Conservation (phyloP, 148 eudicot species). For the Linanthus parryae region DNA sequence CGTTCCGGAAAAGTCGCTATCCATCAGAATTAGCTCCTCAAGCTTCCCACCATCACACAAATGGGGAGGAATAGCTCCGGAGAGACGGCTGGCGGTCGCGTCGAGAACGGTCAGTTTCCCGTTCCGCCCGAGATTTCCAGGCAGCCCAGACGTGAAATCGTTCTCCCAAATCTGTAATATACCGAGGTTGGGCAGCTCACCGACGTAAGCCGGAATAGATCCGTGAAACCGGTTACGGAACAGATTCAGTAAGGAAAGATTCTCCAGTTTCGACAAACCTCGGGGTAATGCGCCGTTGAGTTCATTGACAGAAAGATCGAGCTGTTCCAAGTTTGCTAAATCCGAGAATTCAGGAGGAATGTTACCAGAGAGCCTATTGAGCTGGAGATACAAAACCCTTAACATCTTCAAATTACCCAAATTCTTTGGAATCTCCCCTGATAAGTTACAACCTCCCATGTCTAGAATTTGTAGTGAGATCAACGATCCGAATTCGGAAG, state of each 20-base stretch:
- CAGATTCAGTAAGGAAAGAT: slow-evolving; percentile 28
- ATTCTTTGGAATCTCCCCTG: slow-evolving; percentile 44
- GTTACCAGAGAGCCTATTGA: slow-evolving; percentile 32
- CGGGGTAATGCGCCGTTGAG: slow-evolving; percentile 38
- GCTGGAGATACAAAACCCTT: slow-evolving; percentile 37
- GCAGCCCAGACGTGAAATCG: slow-evolving; percentile 18
- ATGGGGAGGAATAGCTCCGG: no score
- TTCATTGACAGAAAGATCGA: slow-evolving; percentile 30
- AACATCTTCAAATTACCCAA: slow-evolving; percentile 35
- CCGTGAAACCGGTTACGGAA: slow-evolving; percentile 40
- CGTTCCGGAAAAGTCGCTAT: no score
- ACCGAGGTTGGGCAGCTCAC: slow-evolving; percentile 30
- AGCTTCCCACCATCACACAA: no score
- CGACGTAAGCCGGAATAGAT: slow-evolving; percentile 24
- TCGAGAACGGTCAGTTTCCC: slow-evolving; percentile 13
- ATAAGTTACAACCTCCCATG: slow-evolving; percentile 31
- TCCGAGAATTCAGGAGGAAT: slow-evolving; percentile 34
- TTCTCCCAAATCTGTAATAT: slow-evolving; percentile 26
- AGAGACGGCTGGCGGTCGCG: slow-evolving; percentile 13
- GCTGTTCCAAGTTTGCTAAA: slow-evolving; percentile 22
- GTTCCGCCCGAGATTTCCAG: slow-evolving; percentile 25
- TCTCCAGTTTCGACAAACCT: slow-evolving; percentile 27
- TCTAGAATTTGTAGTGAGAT: slow-evolving; percentile 23
- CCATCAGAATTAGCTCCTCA: no score
- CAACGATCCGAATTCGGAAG: slow-evolving; percentile 41